Evolutionary conservation across 192 early-diverging fungal genomes (phyloP).

Genomic region (Polychytrium aggregatum): DNA sequence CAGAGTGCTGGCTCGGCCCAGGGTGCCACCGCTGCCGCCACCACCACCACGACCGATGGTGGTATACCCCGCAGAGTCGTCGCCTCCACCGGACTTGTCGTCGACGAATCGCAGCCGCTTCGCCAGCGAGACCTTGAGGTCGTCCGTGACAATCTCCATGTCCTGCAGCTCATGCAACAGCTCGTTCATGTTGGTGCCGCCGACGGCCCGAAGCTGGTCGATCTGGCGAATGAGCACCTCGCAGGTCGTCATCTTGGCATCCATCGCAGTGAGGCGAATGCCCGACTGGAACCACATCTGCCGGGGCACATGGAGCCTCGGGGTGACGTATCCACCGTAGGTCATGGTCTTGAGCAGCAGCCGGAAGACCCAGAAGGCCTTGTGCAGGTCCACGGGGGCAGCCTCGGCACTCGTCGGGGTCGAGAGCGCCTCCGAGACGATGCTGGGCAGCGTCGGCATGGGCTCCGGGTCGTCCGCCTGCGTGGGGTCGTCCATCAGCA

Average conservation of each 20-base stretch:
- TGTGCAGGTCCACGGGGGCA: no score
- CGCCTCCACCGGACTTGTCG: background rate
- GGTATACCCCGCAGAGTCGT: background rate
- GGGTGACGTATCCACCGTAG: constrained; percentile 11
- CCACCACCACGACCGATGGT: background rate
- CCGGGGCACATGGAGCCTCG: constrained; percentile 11
- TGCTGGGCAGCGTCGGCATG: constrained; percentile 4
- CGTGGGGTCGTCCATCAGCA: constrained; percentile 12
- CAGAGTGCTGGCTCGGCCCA: background rate
- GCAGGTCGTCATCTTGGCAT: constrained; percentile 11
- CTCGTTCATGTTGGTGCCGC: background rate
- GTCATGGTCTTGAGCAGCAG: constrained; percentile 7
- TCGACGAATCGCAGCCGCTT: constrained; percentile 8
- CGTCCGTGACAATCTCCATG: constrained; percentile 5
- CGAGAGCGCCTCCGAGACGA: no score
- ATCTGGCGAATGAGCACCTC: constrained; percentile 3
- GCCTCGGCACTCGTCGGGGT: no score
- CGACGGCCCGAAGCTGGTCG: background rate
- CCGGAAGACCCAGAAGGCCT: constrained; percentile 14
- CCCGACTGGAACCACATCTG: constrained; percentile 16
- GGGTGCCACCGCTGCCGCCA: background rate
- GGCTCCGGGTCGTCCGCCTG: constrained; percentile 4
- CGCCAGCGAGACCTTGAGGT: background rate
- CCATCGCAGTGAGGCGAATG: constrained; percentile 6
- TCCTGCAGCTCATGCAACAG: constrained; percentile 1